phyloP scores from a whole-genome alignment of 352 stramenopile genomes.

The Blastocystis sp. region DNA sequence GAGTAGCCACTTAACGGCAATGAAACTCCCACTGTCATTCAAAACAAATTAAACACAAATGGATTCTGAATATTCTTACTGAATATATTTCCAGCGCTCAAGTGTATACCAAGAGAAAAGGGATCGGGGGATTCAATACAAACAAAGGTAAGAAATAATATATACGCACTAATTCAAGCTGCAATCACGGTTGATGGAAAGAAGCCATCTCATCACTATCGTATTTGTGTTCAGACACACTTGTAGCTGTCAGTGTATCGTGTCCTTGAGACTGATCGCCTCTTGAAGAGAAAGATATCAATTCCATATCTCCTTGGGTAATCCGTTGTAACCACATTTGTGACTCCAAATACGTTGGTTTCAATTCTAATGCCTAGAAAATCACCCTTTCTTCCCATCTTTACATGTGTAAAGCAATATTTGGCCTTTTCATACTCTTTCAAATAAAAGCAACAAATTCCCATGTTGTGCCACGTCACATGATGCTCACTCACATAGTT shows the following conservation, averaged over 20 bases:
- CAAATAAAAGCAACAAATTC: constrained; percentile 41
- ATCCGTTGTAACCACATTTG: constrained; percentile 15
- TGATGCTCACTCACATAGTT: constrained; percentile 55
- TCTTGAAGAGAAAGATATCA: no score
- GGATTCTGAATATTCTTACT: no score
- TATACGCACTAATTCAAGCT: no score
- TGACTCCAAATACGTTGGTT: constrained; percentile 42
- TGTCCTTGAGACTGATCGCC: no score
- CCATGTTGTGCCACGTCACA: constrained; percentile 67
- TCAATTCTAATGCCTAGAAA: constrained; percentile 53
- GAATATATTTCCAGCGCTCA: no score
- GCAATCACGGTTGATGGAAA: no score
- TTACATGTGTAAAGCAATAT: not conserved
- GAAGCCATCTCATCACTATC: no score
- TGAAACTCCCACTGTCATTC: constrained; percentile 1
- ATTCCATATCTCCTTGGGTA: not conserved
- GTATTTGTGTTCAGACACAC: no score
- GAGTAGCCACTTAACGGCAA: not conserved
- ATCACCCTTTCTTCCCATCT: not conserved
- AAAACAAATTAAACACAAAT: not conserved
- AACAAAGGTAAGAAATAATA: no score
- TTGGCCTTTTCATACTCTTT: constrained; percentile 20
- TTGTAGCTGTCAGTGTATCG: no score
- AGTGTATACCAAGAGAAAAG: no score
- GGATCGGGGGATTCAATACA: no score